phyloP scores from a whole-genome alignment of 176 grass and related monocot species.

The Pharus latifolius region DNA sequence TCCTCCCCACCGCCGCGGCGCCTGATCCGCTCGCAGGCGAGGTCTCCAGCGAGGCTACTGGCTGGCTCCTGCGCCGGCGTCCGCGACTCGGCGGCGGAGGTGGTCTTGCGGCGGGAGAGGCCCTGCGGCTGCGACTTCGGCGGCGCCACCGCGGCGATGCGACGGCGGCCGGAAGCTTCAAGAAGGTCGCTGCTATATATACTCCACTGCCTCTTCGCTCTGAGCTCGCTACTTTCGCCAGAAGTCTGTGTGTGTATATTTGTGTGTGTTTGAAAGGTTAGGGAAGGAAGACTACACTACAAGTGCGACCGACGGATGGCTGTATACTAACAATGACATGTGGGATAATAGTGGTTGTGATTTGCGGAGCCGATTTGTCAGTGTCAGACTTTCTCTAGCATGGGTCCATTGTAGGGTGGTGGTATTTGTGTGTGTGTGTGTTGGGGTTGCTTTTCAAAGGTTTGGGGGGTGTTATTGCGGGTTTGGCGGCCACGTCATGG shows the following conservation, averaged over 20 bases:
- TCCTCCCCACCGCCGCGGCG: background rate
- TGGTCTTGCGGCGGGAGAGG: slow-evolving; percentile 43
- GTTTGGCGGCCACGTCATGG: slow-evolving; percentile 14
- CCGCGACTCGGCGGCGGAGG: background rate
- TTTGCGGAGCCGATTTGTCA: background rate
- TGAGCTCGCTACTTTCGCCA: background rate
- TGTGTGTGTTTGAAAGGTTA: background rate
- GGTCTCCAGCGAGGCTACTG: slow-evolving; percentile 23
- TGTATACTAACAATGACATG: background rate
- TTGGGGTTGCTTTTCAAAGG: too few species aligned
- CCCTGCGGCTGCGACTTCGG: slow-evolving; percentile 9
- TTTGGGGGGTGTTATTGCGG: too few species aligned
- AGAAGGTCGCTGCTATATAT: background rate
- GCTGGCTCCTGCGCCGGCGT: background rate
- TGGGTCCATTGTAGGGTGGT: too few species aligned
- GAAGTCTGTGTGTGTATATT: background rate
- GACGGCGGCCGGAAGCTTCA: background rate
- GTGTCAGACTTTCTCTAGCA: too few species aligned
- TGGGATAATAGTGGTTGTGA: background rate
- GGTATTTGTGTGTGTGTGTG: too few species aligned
- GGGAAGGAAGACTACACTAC: background rate
- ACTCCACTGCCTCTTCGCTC: background rate
- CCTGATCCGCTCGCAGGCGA: slow-evolving; percentile 24
- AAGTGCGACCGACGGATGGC: background rate
- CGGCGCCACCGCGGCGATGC: slow-evolving; percentile 49